phyloP scores from a whole-genome alignment of 192 early-diverging fungal species.

The Linnemannia schmuckeri region DNA sequence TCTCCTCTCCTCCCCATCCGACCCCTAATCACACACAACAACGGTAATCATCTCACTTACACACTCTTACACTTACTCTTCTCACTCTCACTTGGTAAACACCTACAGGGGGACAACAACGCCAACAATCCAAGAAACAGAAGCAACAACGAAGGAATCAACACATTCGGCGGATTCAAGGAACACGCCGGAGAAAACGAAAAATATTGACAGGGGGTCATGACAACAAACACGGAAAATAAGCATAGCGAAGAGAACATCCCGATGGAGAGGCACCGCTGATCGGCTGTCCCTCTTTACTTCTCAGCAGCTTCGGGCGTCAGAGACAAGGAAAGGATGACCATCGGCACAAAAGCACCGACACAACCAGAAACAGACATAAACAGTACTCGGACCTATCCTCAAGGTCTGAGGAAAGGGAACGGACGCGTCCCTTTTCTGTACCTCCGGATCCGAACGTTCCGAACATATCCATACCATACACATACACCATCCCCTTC shows the following conservation, averaged over 20 bases:
- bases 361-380: not conserved
- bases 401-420: not conserved
- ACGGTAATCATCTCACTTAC: not conserved
- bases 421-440: constrained; percentile 4
- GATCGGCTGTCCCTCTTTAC: not conserved
- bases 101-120: not conserved
- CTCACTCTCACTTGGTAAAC: not conserved
- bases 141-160: not conserved
- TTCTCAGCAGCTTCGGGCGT: not conserved
- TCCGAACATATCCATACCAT: not conserved
- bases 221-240: constrained; percentile 2
- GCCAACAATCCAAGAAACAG: not conserved
- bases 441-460: not conserved
- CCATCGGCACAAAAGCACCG: not conserved
- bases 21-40: constrained; percentile 16
- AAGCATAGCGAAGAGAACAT: not conserved
- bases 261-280: not conserved
- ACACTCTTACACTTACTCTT: not conserved
- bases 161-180: not conserved
- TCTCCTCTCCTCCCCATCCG: constrained; percentile 8
- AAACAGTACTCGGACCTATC: not conserved
- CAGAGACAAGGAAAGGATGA: not conserved
- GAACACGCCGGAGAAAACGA: constrained; percentile 4
- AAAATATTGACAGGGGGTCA: not conserved
- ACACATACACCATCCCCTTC: too few relatives aligned